Percentiles rank a stretch among this genome's conserved stretches.
phyloP scores from a whole-genome alignment of 495 filamentous ascomycete species.

The Penicillium flavigenum region DNA sequence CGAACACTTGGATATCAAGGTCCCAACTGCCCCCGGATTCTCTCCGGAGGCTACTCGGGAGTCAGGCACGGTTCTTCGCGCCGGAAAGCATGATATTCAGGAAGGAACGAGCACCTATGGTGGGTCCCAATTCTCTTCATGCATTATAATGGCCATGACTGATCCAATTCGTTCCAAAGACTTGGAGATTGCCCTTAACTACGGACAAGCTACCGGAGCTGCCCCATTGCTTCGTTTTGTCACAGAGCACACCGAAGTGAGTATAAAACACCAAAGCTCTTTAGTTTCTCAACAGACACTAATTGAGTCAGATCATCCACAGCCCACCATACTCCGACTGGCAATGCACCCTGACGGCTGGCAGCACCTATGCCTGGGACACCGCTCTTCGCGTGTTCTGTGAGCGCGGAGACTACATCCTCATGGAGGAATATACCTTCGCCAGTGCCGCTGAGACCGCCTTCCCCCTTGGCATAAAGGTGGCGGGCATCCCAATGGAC shows the following conservation, averaged over 20 bases:
- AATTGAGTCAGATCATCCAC: constrained; percentile 37
- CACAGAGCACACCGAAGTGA: constrained; percentile 85
- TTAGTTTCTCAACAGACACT: neutral
- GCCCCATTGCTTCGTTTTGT: constrained; percentile 85
- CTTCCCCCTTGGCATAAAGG: constrained; percentile 68
- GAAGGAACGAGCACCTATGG: constrained; percentile 63
- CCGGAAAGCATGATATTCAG: constrained; percentile 79
- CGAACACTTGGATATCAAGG: constrained; percentile 64
- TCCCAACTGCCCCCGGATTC: constrained; percentile 67
- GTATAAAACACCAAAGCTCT: neutral
- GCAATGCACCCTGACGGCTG: constrained; percentile 70
- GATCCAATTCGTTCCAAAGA: constrained; percentile 47
- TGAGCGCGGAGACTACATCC: constrained; percentile 65
- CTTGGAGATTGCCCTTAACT: constrained; percentile 82
- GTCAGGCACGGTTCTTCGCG: constrained; percentile 54
- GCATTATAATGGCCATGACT: constrained; percentile 5
- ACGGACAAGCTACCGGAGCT: constrained; percentile 80
- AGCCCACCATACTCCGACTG: constrained; percentile 71
- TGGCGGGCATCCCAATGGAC: constrained; percentile 75
- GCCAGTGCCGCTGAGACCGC: constrained; percentile 78
- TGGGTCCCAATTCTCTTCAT: constrained; percentile 21
- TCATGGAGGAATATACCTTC: constrained; percentile 90
- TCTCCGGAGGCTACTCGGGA: constrained; percentile 59
- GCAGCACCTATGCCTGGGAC: constrained; percentile 77
- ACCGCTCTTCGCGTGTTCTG: constrained; percentile 75